Evolutionary conservation across 192 early-diverging fungal genomes (phyloP), one percentile per base, ranked within the genome.

Genomic region (Haplosporangium gracile): DNA sequence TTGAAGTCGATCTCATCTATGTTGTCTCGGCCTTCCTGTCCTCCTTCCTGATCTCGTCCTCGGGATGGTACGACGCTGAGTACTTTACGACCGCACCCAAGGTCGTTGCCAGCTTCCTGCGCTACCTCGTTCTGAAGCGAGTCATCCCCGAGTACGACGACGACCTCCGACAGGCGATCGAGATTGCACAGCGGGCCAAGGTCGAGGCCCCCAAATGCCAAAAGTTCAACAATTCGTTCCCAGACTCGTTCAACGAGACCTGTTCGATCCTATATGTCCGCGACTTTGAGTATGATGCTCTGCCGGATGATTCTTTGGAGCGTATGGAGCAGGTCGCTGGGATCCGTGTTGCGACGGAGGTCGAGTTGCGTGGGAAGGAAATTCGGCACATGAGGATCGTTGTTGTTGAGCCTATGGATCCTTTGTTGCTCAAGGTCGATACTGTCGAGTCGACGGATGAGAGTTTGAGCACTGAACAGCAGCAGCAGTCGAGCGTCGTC

Each of bases 141-240:
- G 79, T 81, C 20, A 11, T 86, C 24, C 84, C 84, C 13, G 84
- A 86, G 42, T 78, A 86, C 60, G 70, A 81, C 42, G 71, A 65
- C 6, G 55, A 76, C 4, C 8, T 81, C 9, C 15, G n/a, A 5
- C 24, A 70, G 10, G 78, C 84, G 9, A 63, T 86, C 18, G 76
- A 42, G 15, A 74, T 86, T 36, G 70, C 79, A 5, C 36, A 65
- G 39, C 9, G 42, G 20, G 78, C 79, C 24, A 80, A 81, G 34
- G 32, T 45, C 9, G 71, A 86, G 36, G 38, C 74, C 10, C 63
- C 75, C 1, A 63, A 36, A 15, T 86, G 84, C n/a, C 24, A 72
- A 0, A n/a, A 34, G 36, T 86, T 86, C 76, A 86, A 86, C n/a
- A 22, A 20, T 0, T 13, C 65, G 26, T 81, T 81, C 68, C 84